Evolutionary conservation across 805 yeast species (phyloP), one percentile per base, ranked within the genome.

Genomic region (Candida qinlingensis): DNA sequence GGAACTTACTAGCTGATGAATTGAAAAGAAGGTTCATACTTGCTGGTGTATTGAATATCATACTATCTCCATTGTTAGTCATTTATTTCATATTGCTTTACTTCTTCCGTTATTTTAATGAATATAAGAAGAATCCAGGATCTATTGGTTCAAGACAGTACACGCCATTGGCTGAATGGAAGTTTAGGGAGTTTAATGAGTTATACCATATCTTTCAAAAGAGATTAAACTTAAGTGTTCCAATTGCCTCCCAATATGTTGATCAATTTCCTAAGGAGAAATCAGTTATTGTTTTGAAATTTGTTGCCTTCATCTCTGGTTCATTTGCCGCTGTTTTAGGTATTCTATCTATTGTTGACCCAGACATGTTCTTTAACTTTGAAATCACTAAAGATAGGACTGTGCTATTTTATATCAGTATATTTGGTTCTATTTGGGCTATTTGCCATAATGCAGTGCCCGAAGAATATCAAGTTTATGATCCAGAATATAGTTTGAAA

Each of bases 91-190:
- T 88, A 19, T 69, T 92, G 43, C 75, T 90, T 48, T 88, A 89
- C 65, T 92, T 94, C 60, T 84, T 94, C 73, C 77, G 89, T 40
- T 90, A 94, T 64, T 94, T 94, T 67, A 91, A 91, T 64, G 98
- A 92, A 65, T 90, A 87, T 64, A 87, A 87, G 62, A 80, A 87
- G 39, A 86, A 92, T 47, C 99, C 99, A 0, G 81, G 90, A 2
- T 73, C 89, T 9, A 73, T 94, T 47, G 85, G 89, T 6, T 75
- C 90, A 3, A 72, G 99, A 42, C 96, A 90, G 57, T 94, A 89
- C 62, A 88, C 98, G 0, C 97, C 97, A 0, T 80, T 79, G 66
- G 97, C 98, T 0, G 91, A 87, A 59, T 94, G 98, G 98, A 88
- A 85, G 62, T 77, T 94, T 59, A 73, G 99, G 48, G 99, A 94